phyloP scores from a whole-genome alignment of 2,329 filamentous ascomycete genomes.

The Xylaria sp. region DNA sequence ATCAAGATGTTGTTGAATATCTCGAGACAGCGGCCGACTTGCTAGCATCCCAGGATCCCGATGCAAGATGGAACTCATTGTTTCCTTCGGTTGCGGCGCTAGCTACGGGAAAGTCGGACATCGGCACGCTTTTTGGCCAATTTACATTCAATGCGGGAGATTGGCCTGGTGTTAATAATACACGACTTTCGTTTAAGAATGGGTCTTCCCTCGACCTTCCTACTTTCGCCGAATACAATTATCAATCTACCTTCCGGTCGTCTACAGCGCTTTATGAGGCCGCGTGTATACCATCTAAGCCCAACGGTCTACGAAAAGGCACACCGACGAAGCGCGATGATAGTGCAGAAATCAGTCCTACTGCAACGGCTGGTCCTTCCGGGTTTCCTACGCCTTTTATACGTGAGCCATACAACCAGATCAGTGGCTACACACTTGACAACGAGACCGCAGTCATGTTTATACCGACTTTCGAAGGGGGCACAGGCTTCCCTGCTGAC shows the following conservation, averaged over 20 bases:
- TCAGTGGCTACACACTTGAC: slow-evolving; percentile 23
- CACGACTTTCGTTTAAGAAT: slow-evolving; percentile 22
- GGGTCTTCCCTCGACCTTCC: slow-evolving; percentile 9
- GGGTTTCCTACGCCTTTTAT: slow-evolving; percentile 12
- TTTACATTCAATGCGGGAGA: slow-evolving; percentile 8
- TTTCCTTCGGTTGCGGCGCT: slow-evolving; percentile 11
- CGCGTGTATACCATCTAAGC: neutral
- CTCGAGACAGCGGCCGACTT: slow-evolving; percentile 6
- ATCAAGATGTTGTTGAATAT: slow-evolving; percentile 20
- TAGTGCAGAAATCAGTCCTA: slow-evolving; percentile 10
- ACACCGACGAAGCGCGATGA: slow-evolving; percentile 5
- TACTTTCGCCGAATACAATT: slow-evolving; percentile 17
- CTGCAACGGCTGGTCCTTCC: slow-evolving; percentile 8
- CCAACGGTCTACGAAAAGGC: neutral
- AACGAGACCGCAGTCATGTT: slow-evolving; percentile 25
- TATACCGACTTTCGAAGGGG: slow-evolving; percentile 19
- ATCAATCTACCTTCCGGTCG: neutral
- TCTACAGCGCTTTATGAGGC: slow-evolving; percentile 6
- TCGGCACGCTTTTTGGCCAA: neutral
- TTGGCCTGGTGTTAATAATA: slow-evolving; percentile 20
- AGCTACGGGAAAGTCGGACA: neutral
- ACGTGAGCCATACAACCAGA: slow-evolving; percentile 28
- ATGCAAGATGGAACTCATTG: slow-evolving; percentile 24
- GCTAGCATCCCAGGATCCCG: slow-evolving; percentile 21
- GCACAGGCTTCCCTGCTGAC: neutral